Evolutionary conservation across 371 early-diverging fungal genomes (phyloP).

Genomic region (Chytridiales sp.): DNA sequence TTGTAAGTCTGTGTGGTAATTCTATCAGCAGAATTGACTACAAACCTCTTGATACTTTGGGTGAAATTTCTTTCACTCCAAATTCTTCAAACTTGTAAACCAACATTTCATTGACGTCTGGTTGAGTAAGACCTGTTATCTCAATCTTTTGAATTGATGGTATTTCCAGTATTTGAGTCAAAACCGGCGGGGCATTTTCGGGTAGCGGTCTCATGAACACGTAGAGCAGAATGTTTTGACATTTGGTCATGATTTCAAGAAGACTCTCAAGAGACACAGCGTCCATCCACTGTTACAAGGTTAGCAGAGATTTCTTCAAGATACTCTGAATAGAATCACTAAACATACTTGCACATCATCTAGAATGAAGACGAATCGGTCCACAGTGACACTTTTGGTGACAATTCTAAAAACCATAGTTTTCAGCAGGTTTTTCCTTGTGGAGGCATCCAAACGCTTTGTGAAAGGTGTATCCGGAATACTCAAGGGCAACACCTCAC

Average conservation of each 20-base stretch:
- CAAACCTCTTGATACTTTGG: neutral
- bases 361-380: conserved; percentile 3
- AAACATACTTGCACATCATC: conserved; percentile 6
- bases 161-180: neutral
- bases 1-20: neutral
- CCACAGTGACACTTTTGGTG: neutral
- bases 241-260: neutral
- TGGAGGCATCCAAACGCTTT: conserved; percentile 5
- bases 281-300: conserved; percentile 21
- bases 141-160: neutral
- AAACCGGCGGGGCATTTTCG: neutral
- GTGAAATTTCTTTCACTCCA: neutral
- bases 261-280: conserved; percentile 2
- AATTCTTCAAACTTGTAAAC: neutral
- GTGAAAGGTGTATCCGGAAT: conserved; percentile 7
- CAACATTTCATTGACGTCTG: conserved; percentile 5
- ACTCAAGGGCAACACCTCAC: conserved; percentile 14
- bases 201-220: conserved; percentile 6
- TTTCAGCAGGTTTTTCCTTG: conserved; percentile 1
- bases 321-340: neutral
- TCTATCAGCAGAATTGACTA: neutral
- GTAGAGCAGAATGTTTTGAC: neutral
- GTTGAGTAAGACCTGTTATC: neutral
- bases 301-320: too few relatives aligned
- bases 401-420: conserved; percentile 7